phyloP scores from a whole-genome alignment of 2,329 filamentous ascomycete species.

The Sarocladium oryzae region DNA sequence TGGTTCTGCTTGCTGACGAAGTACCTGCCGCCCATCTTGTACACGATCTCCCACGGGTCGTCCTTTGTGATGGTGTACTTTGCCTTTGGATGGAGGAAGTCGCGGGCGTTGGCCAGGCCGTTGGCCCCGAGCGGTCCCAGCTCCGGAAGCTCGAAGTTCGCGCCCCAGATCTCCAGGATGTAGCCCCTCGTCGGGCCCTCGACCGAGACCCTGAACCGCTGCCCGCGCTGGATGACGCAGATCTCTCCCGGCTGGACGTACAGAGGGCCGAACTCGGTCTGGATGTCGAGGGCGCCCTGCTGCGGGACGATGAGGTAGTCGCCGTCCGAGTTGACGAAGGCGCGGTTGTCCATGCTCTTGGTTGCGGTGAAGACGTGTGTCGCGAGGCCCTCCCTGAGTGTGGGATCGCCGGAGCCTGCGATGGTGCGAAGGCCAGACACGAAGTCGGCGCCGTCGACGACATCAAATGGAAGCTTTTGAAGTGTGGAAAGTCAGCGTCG shows the following conservation, averaged over 20 bases:
- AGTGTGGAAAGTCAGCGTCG: neutral
- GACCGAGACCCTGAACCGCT: slow-evolving; percentile 55
- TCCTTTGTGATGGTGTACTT: slow-evolving; percentile 35
- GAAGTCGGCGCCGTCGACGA: slow-evolving; percentile 14
- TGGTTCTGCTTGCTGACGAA: slow-evolving; percentile 53
- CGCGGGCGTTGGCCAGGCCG: slow-evolving; percentile 58
- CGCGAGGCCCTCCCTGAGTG: slow-evolving; percentile 60
- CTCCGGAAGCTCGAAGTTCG: slow-evolving; percentile 59
- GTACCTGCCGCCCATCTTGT: slow-evolving; percentile 52
- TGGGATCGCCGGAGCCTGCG: slow-evolving; percentile 64
- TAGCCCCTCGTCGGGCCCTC: slow-evolving; percentile 57
- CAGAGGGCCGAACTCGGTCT: slow-evolving; percentile 57
- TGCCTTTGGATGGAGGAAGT: slow-evolving; percentile 64
- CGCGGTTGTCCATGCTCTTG: slow-evolving; percentile 60
- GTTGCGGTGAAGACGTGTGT: slow-evolving; percentile 65
- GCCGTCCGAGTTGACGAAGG: slow-evolving; percentile 66
- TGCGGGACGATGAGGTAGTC: slow-evolving; percentile 62
- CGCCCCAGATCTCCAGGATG: slow-evolving; percentile 61
- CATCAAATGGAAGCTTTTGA: slow-evolving; percentile 14
- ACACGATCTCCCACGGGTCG: slow-evolving; percentile 40
- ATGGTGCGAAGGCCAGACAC: slow-evolving; percentile 49
- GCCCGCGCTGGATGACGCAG: slow-evolving; percentile 56
- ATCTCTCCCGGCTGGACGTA: slow-evolving; percentile 59
- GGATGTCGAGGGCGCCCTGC: slow-evolving; percentile 56
- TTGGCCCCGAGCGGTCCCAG: slow-evolving; percentile 62